These are phyloP conservation scores for Phytophthora megakarya DNA, from an alignment of 352 stramenopile genomes.

Conservation along the genomic window DNA sequence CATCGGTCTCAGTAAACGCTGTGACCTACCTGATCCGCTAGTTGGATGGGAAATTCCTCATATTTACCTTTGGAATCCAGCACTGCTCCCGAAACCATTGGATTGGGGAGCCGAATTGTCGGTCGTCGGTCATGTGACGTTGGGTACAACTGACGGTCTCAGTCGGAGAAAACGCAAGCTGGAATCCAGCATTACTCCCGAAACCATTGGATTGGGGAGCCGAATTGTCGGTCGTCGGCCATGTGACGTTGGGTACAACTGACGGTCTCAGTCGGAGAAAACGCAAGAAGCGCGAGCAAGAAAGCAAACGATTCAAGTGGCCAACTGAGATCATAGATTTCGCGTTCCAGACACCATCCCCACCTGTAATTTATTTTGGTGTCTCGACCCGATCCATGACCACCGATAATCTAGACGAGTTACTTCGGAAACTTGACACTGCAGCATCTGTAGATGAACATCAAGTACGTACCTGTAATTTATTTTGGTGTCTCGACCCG, in stretches of 20 bases:
- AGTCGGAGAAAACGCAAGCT: too few species aligned
- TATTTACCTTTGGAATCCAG: slow-evolving; percentile 57
- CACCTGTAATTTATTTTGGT: slow-evolving; percentile 51
- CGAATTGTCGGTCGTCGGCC: slow-evolving; percentile 46
- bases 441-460: slow-evolving; percentile 21
- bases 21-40: slow-evolving; percentile 28
- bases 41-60: slow-evolving; percentile 49
- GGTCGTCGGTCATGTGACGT: slow-evolving; percentile 45
- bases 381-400: slow-evolving; percentile 42
- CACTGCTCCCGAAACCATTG: slow-evolving; percentile 40
- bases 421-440: slow-evolving; percentile 42
- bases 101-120: slow-evolving; percentile 50
- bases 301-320: slow-evolving; percentile 24
- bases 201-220: slow-evolving; percentile 50
- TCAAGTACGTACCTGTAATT: slow-evolving; percentile 43
- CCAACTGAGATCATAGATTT: slow-evolving; percentile 15
- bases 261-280: slow-evolving; percentile 26
- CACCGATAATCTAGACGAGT: slow-evolving; percentile 29
- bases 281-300: slow-evolving; percentile 24
- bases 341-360: slow-evolving; percentile 20
- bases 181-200: slow-evolving; percentile 44
- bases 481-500: slow-evolving; percentile 45
- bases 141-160: slow-evolving; percentile 18
- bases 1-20: slow-evolving; percentile 42
- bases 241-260: slow-evolving; percentile 27